These are phyloP conservation scores for Pachyrhizus erosus DNA, from an alignment of 306 rosid genomes.

Conservation along the genomic window DNA sequence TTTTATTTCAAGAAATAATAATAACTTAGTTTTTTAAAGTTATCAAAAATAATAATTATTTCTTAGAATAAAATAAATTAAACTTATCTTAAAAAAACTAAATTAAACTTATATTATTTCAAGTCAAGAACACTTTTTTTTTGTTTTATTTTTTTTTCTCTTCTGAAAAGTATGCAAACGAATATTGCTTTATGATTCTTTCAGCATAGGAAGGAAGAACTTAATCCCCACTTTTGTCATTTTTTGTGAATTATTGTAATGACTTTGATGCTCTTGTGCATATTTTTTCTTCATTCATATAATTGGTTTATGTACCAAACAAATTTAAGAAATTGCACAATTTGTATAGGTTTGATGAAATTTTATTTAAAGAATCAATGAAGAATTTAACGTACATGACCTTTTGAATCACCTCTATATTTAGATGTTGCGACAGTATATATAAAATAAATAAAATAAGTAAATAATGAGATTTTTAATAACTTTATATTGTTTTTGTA, in stretches of 20 bases:
- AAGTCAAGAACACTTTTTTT: background rate
- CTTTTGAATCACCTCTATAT: too few species aligned
- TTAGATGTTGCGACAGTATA: too few species aligned
- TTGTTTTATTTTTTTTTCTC: background rate
- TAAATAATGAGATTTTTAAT: background rate
- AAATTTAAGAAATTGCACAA: background rate
- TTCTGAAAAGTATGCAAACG: background rate
- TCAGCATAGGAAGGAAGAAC: background rate
- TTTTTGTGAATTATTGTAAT: background rate
- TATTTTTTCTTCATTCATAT: background rate
- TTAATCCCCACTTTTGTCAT: background rate
- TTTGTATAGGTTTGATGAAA: background rate
- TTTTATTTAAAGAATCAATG: too few species aligned
- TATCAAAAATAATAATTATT: too few species aligned
- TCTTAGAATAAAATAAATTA: too few species aligned
- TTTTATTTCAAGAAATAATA: background rate
- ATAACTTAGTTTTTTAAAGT: background rate
- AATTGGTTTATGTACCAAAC: background rate
- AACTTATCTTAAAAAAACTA: background rate
- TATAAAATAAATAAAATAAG: background rate
- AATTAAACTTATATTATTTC: background rate
- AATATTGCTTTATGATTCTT: background rate
- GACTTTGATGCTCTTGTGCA: background rate
- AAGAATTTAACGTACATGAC: too few species aligned
- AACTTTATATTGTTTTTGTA: too few species aligned